phyloP scores from a whole-genome alignment of 108 stramenopile genomes.

The Nitzschia sp. region DNA sequence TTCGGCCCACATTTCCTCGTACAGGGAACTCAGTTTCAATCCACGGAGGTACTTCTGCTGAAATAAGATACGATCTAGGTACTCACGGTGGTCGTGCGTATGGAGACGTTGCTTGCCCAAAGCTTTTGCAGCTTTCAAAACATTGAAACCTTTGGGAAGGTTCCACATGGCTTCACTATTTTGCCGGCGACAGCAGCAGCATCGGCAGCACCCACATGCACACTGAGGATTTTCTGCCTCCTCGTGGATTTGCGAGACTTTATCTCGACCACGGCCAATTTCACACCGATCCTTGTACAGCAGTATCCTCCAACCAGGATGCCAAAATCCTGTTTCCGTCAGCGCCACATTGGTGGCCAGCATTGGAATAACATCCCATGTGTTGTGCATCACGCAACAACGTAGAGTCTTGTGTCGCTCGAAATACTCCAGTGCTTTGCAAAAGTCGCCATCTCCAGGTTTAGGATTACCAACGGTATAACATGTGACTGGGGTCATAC shows the following conservation, averaged over 20 bases:
- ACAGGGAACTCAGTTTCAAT: not conserved
- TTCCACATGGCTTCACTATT: conserved; percentile 2
- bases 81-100: not conserved
- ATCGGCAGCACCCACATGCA: not conserved
- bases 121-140: not conserved
- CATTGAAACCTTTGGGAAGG: not conserved
- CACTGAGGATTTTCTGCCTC: not conserved
- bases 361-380: conserved; percentile 19
- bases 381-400: conserved; percentile 13
- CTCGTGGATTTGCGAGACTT: too few species aligned
- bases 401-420: conserved; percentile 12
- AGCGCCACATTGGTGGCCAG: not conserved
- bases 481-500: conserved; percentile 24
- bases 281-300: not conserved
- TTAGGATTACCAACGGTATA: conserved; percentile 16
- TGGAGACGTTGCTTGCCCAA: not conserved
- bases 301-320: not conserved
- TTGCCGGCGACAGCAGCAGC: not conserved
- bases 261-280: not conserved
- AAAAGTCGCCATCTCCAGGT: conserved; percentile 15
- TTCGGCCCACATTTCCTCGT: conserved; percentile 2
- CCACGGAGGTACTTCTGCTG: not conserved
- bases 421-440: conserved; percentile 9
- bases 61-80: not conserved
- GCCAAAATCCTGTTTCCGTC: not conserved